Percentiles rank a stretch among this genome's conserved stretches.
Conservation (phyloP, 2,329 filamentous ascomycete genomes). For the Colletotrichum zoysiae region DNA sequence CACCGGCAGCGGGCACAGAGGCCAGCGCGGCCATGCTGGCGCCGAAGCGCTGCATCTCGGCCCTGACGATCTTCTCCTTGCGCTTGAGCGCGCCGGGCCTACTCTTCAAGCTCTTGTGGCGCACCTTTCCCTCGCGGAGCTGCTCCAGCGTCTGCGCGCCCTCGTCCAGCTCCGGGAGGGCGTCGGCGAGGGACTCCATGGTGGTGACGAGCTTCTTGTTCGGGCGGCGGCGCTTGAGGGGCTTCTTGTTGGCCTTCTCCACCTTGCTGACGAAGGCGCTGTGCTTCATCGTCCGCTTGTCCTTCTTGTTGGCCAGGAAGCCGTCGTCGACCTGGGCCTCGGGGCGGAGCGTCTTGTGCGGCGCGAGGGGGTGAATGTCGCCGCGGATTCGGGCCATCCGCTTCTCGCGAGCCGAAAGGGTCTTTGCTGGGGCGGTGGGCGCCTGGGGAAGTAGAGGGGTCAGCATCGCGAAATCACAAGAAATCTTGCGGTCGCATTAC, state of each 20-base stretch:
- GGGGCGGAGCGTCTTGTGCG: conserved; percentile 65
- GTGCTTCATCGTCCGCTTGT: conserved; percentile 87
- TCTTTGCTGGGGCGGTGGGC: conserved; percentile 58
- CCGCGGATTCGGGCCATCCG: conserved; percentile 64
- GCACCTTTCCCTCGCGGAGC: conserved; percentile 70
- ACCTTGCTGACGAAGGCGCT: conserved; percentile 83
- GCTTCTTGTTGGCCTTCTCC: conserved; percentile 57
- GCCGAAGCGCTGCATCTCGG: conserved; percentile 87
- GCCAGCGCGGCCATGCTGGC: conserved; percentile 84
- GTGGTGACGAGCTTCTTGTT: conserved; percentile 83
- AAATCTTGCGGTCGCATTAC: neutral
- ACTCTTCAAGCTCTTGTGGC: conserved; percentile 80
- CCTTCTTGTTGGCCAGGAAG: conserved; percentile 81
- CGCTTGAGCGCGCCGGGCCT: conserved; percentile 84
- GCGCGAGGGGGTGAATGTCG: conserved; percentile 62
- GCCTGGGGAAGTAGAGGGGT: conserved; percentile 35
- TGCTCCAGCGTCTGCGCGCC: conserved; percentile 60
- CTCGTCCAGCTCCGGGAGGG: conserved; percentile 75
- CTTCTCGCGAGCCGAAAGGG: conserved; percentile 70
- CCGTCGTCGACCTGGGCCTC: conserved; percentile 64
- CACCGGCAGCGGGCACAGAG: conserved; percentile 47
- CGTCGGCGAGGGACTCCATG: conserved; percentile 82
- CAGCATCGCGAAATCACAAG: neutral
- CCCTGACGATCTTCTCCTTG: conserved; percentile 82
- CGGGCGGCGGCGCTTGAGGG: conserved; percentile 74